Percentiles rank a stretch among this genome's conserved stretches.
phyloP scores from a whole-genome alignment of 306 rosid species.

The Quercus suber region DNA sequence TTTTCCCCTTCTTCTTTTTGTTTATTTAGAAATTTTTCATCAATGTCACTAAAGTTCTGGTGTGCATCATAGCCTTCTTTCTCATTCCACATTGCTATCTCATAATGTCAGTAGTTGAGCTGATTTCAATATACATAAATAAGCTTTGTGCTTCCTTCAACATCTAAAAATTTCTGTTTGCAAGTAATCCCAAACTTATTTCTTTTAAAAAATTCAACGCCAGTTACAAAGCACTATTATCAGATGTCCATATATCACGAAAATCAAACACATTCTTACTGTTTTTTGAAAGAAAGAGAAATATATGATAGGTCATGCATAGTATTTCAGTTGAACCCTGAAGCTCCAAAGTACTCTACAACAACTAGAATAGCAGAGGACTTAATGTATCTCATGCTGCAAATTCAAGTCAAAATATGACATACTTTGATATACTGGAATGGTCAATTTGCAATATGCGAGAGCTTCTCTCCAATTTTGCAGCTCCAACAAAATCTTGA shows the following conservation, averaged over 20 bases:
- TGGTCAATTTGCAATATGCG: conserved; percentile 75
- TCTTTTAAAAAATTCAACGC: not conserved
- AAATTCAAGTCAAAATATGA: conserved; percentile 14
- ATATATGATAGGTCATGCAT: not conserved
- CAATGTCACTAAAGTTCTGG: not conserved
- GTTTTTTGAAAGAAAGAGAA: conserved; percentile 5
- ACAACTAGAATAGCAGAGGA: not conserved
- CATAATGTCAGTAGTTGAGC: not conserved
- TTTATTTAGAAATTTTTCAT: not conserved
- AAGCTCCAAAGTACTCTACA: conserved; percentile 15
- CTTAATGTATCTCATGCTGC: conserved; percentile 8
- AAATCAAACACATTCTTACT: not conserved
- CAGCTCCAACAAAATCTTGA: conserved; percentile 80
- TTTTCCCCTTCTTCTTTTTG: not conserved
- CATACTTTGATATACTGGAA: conserved; percentile 83
- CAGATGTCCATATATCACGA: not conserved
- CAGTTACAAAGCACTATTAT: not conserved
- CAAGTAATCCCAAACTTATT: not conserved
- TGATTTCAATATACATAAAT: not conserved
- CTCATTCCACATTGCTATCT: not conserved
- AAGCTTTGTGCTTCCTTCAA: not conserved
- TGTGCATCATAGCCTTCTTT: not conserved
- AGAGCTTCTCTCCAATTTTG: conserved; percentile 83
- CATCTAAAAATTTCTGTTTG: not conserved
- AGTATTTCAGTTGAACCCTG: conserved; percentile 7